phyloP scores from a whole-genome alignment of 2,329 filamentous ascomycete species.

The Fusarium udum region DNA sequence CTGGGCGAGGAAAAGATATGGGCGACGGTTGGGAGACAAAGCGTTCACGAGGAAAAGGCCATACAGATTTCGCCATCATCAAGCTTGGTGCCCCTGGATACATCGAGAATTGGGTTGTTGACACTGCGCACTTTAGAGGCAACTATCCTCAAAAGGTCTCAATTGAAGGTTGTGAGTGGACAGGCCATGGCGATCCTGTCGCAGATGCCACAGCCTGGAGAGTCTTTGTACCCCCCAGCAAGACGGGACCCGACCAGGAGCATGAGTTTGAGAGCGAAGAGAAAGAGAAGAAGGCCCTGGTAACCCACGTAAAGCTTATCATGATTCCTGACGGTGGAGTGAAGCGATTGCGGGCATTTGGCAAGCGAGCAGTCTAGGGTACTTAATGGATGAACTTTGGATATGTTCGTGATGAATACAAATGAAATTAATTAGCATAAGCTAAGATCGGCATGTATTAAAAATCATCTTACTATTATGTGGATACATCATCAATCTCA shows the following conservation, averaged over 20 bases:
- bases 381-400: neutral
- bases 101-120: constrained; percentile 74
- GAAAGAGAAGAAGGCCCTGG: constrained; percentile 66
- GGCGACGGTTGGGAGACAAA: constrained; percentile 89
- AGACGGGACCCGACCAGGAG: constrained; percentile 77
- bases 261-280: constrained; percentile 70
- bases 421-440: neutral
- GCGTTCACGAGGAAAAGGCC: constrained; percentile 74
- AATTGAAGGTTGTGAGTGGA: constrained; percentile 70
- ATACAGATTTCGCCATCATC: constrained; percentile 85
- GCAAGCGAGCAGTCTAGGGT: constrained; percentile 45
- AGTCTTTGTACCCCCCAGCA: constrained; percentile 72
- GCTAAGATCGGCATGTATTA: neutral
- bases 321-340: constrained; percentile 95
- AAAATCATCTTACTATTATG: neutral
- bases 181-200: constrained; percentile 61
- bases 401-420: neutral
- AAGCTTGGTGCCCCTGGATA: constrained; percentile 73
- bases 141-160: constrained; percentile 84
- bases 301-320: constrained; percentile 88
- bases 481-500: constrained; percentile 28
- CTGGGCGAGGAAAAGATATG: constrained; percentile 84
- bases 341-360: constrained; percentile 75
- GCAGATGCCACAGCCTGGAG: constrained; percentile 70
- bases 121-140: constrained; percentile 84